Percentiles rank a stretch among this genome's conserved stretches.
These are phyloP conservation scores for Dactylellina cionopaga DNA, from an alignment of 2,329 filamentous ascomycete species.

Conservation along the genomic window DNA sequence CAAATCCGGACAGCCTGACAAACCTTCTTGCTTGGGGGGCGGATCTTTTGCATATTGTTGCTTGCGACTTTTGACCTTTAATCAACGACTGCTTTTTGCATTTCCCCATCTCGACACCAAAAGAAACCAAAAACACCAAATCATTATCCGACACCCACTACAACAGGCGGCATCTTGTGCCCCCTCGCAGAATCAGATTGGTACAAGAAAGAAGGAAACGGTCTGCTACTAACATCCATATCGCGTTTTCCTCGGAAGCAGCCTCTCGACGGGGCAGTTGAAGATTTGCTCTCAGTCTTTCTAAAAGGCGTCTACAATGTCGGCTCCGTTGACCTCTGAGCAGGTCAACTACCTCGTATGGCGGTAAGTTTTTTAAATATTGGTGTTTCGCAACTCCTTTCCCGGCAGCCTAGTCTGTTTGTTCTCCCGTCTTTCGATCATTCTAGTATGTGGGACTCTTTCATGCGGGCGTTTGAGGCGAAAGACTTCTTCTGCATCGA, in stretches of 20 bases:
- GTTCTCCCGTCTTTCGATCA: constrained; percentile 15
- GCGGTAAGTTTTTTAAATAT: constrained; percentile 39
- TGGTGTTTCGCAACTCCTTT: constrained; percentile 17
- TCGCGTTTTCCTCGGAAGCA: constrained; percentile 50
- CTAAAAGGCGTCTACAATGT: constrained; percentile 41
- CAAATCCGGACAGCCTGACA: constrained; percentile 54
- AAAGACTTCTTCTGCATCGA: no score
- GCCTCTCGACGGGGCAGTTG: constrained; percentile 50
- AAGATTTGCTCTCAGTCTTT: constrained; percentile 32
- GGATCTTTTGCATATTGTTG: constrained; percentile 47
- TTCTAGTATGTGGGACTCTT: constrained; percentile 18
- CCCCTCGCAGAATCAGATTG: background rate
- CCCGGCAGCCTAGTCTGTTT: background rate
- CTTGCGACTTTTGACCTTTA: constrained; percentile 50
- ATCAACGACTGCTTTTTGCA: constrained; percentile 40
- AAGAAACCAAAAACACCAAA: constrained; percentile 28
- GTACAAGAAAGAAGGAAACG: background rate
- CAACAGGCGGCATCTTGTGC: constrained; percentile 1
- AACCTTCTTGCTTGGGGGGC: constrained; percentile 46
- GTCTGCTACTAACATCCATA: constrained; percentile 29
- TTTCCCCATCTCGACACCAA: constrained; percentile 48
- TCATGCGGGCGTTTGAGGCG: constrained; percentile 26
- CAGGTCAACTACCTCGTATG: constrained; percentile 53
- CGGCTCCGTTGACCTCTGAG: constrained; percentile 52
- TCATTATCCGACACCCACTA: constrained; percentile 20